Evolutionary conservation across 345 rosid species (phyloP).

Genomic region (Hypericum androsaemum): DNA sequence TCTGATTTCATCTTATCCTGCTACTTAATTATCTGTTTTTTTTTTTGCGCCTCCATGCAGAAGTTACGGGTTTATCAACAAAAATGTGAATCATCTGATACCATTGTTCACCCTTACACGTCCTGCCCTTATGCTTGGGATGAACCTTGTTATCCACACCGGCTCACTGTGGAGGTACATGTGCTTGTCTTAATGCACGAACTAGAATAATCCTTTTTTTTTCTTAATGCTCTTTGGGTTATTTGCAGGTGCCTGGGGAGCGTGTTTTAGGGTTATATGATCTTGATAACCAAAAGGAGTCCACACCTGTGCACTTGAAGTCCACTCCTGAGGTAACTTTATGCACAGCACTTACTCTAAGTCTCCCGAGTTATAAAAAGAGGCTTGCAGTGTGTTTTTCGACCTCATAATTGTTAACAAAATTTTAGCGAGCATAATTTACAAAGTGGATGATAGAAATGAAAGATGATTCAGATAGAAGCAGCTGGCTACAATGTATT

Average conservation of each 20-base stretch:
- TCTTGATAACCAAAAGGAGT: slow-evolving; percentile 66
- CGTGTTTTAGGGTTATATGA: slow-evolving; percentile 68
- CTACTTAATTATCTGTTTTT: not conserved
- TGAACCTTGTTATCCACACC: slow-evolving; percentile 87
- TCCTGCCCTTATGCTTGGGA: slow-evolving; percentile 96
- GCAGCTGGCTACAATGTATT: slow-evolving; percentile 4
- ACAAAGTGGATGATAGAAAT: too few relatives aligned
- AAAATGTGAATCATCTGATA: slow-evolving; percentile 77
- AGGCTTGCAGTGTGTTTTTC: not conserved
- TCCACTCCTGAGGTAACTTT: slow-evolving; percentile 61
- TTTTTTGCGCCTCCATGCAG: slow-evolving; percentile 23
- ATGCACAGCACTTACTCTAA: not conserved
- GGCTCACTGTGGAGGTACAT: slow-evolving; percentile 73
- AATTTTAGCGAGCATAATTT: too few relatives aligned
- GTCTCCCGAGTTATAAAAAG: not conserved
- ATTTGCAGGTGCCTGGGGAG: slow-evolving; percentile 72
- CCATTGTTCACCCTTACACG: slow-evolving; percentile 61
- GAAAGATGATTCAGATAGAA: too few relatives aligned
- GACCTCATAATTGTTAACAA: not conserved
- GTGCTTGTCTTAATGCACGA: slow-evolving; percentile 1
- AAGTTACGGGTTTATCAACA: slow-evolving; percentile 81
- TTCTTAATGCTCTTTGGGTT: slow-evolving; percentile 4
- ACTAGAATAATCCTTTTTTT: slow-evolving; percentile 1
- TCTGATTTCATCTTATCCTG: not conserved
- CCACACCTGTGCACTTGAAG: slow-evolving; percentile 46